Evolutionary conservation across 306 rosid species (phyloP).

Genomic region (Trifolium subterraneum): DNA sequence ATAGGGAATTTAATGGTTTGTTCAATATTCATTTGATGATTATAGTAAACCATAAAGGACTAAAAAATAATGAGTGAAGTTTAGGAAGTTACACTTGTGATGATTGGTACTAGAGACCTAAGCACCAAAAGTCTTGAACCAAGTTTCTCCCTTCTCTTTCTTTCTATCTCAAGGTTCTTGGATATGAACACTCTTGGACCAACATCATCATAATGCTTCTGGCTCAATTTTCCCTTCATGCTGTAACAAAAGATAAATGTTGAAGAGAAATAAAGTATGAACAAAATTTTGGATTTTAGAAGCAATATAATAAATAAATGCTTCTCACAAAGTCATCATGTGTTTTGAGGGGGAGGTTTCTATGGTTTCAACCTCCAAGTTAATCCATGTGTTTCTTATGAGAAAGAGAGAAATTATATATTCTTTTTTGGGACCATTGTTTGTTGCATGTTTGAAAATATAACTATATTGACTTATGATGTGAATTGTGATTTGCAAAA

Average conservation of each 20-base stretch:
- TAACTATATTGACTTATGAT: background rate
- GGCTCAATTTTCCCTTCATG: conserved; percentile 47
- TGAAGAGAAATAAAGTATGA: background rate
- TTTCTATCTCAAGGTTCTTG: conserved; percentile 65
- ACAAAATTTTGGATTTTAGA: background rate
- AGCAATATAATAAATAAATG: conserved; percentile 24
- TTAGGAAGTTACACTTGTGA: conserved; percentile 60
- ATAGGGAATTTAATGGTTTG: background rate
- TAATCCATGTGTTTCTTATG: conserved; percentile 14
- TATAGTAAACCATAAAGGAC: background rate
- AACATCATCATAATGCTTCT: conserved; percentile 38
- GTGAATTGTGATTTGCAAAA: conserved; percentile 1
- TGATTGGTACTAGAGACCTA: conserved; percentile 68
- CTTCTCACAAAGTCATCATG: conserved; percentile 46
- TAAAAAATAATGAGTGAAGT: background rate
- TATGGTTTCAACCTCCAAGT: conserved; percentile 11
- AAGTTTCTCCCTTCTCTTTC: conserved; percentile 76
- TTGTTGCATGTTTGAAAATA: conserved; percentile 4
- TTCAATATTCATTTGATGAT: background rate
- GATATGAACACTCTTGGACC: conserved; percentile 46
- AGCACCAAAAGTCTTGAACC: conserved; percentile 59
- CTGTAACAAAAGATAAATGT: conserved; percentile 1
- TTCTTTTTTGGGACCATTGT: conserved; percentile 30
- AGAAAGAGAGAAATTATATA: conserved; percentile 31
- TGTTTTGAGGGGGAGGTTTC: conserved; percentile 26